Percentiles rank a stretch among this genome's conserved stretches.
Evolutionary conservation across 2,329 filamentous ascomycete species (phyloP).

Genomic region (Akanthomyces lecanii): DNA sequence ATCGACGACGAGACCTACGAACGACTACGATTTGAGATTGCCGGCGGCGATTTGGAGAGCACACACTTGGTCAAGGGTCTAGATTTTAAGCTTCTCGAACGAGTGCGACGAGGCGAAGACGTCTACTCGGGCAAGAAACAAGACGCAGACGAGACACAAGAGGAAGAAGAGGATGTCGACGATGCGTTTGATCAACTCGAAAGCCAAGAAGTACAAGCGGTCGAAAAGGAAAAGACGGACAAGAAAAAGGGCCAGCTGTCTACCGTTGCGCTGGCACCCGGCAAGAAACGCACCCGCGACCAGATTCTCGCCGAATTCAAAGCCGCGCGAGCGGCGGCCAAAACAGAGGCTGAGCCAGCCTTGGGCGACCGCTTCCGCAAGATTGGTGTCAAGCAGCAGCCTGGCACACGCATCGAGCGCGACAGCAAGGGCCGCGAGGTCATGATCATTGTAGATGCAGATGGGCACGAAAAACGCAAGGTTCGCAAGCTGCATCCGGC

Average conservation of each 20-base stretch:
- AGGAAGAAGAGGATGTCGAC: constrained; percentile 46
- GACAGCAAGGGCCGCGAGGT: constrained; percentile 60
- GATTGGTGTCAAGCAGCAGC: constrained; percentile 52
- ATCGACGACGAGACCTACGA: constrained; percentile 79
- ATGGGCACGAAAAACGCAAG: constrained; percentile 63
- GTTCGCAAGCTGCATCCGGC: constrained; percentile 49
- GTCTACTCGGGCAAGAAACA: constrained; percentile 43
- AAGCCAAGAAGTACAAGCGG: constrained; percentile 48
- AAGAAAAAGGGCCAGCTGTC: constrained; percentile 61
- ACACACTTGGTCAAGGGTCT: constrained; percentile 91
- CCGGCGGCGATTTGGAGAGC: constrained; percentile 73
- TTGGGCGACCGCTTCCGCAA: constrained; percentile 61
- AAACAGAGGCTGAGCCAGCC: constrained; percentile 46
- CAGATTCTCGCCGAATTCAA: constrained; percentile 66
- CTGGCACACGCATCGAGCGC: constrained; percentile 55
- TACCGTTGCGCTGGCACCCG: constrained; percentile 46
- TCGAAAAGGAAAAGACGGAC: constrained; percentile 46
- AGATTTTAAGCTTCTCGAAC: constrained; percentile 75
- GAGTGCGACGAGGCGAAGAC: constrained; percentile 65
- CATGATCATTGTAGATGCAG: constrained; percentile 61
- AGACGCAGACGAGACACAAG: constrained; percentile 24
- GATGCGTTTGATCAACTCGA: constrained; percentile 61
- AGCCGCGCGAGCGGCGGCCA: constrained; percentile 57
- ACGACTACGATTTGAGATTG: constrained; percentile 67
- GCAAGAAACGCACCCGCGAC: constrained; percentile 60